Evolutionary conservation across 1,139 yeast species (phyloP), one percentile per base, ranked within the genome.

Genomic region (Hanseniaspora uvarum): DNA sequence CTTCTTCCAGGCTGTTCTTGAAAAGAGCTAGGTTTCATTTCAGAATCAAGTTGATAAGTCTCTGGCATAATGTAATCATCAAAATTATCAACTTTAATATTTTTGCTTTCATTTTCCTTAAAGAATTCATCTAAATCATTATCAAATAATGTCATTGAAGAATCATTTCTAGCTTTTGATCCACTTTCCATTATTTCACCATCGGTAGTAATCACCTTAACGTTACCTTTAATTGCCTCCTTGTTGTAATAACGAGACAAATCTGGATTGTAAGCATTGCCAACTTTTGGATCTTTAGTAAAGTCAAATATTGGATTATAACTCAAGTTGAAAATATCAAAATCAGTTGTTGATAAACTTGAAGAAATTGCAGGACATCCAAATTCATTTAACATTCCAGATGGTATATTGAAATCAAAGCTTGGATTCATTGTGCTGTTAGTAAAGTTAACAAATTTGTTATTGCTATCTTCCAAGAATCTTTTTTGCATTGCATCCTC

Each of bases 361-460:
- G 94, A 83, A 63, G 84, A 86, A 1, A 95, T 92, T 1, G 86
- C 74, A 11, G 37, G 37, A 30, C 46, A 30, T 62, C 83, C 89
- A 44, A 74, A 71, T 46, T 79, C 69, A 58, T 82, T 86, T 55
- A 78, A 68, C 47, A 77, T 66, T 34, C 71, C 68, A 41, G 72
- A 68, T 37, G 81, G 79, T 56, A 79, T 74, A 18, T 82, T 75
- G 56, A 87, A 77, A 60, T 84, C 81, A 65, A 87, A 83, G 57
- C 77, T 81, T n/a, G 96, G 96, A 62, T 83, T 86, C 63, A 80
- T 79, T n/a, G 94, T 85, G 69, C 86, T 89, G 69, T 89, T 96
- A 1, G 97, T 86, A 55, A 86, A 75, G 64, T 92, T 92, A 59
- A 85, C 77, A 78, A 81, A 89, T 3, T 79, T 80, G 54, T 74